Percentiles rank a stretch among this genome's conserved stretches.
Conservation (phyloP, 129 eudicot species). For the Flaveria sonorensis region DNA sequence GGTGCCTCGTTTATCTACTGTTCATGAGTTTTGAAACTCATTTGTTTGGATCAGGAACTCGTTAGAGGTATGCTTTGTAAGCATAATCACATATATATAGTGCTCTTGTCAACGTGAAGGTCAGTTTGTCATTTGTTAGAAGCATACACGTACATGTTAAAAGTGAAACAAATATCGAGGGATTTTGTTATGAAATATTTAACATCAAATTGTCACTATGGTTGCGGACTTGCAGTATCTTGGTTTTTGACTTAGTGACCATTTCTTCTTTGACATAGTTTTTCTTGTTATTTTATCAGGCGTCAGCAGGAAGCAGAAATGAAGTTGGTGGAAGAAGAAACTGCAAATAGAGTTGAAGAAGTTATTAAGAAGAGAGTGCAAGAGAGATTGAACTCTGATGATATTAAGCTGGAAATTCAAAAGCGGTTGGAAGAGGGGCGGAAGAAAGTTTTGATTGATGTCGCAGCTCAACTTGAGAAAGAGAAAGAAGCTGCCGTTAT, state of each 20-base stretch:
- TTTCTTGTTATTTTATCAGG: conserved; percentile 46
- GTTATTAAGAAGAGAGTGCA: conserved; percentile 76
- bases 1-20: conserved; percentile 80
- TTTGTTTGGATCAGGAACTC: conserved; percentile 80
- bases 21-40: conserved; percentile 78
- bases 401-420: conserved; percentile 64
- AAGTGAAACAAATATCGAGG: no score
- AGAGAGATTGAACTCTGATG: conserved; percentile 70
- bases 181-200: background rate
- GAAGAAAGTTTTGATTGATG: conserved; percentile 69
- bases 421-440: conserved; percentile 75
- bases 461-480: conserved; percentile 87
- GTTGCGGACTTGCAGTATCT: conserved; percentile 8
- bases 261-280: conserved; percentile 24
- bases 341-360: conserved; percentile 83
- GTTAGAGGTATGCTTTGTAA: conserved; percentile 90
- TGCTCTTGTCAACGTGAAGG: conserved; percentile 71
- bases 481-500: conserved; percentile 88
- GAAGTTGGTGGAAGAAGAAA: conserved; percentile 89
- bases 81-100: conserved; percentile 63
- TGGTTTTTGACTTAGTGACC: conserved; percentile 17
- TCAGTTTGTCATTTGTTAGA: conserved; percentile 60
- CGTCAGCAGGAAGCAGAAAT: conserved; percentile 83
- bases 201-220: conserved; percentile 22
- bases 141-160: conserved; percentile 21